phyloP scores from a whole-genome alignment of 805 yeast species.

The Cyberlindnera veronae region DNA sequence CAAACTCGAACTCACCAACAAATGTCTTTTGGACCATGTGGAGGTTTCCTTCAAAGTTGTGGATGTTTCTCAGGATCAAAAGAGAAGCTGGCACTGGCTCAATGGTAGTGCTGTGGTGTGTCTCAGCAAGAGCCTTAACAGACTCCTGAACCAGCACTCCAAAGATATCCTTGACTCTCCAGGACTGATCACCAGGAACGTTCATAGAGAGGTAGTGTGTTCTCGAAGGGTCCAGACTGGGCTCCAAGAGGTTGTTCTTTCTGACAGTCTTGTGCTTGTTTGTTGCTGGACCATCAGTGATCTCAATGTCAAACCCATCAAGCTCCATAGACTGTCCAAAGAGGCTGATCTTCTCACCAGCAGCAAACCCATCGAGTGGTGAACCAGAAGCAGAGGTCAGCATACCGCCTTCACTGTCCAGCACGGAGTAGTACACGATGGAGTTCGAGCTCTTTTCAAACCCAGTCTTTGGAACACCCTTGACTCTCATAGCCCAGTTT shows the following conservation, averaged over 20 bases:
- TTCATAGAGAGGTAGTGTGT: conserved; percentile 65
- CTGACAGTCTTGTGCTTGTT: conserved; percentile 40
- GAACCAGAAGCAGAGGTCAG: conserved; percentile 37
- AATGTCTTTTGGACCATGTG: conserved; percentile 78
- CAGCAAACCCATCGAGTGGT: conserved; percentile 25
- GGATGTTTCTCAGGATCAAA: conserved; percentile 55
- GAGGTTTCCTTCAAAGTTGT: conserved; percentile 64
- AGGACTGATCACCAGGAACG: conserved; percentile 67
- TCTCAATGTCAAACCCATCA: conserved; percentile 57
- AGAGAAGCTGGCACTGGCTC: conserved; percentile 39
- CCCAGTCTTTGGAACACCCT: conserved; percentile 57
- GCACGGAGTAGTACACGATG: conserved; percentile 72
- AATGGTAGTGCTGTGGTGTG: conserved; percentile 21
- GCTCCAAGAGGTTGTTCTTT: conserved; percentile 30
- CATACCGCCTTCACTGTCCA: conserved; percentile 57
- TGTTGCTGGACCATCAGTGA: conserved; percentile 52
- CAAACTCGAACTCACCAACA: conserved; percentile 73
- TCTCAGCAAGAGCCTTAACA: conserved; percentile 41
- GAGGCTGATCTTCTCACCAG: conserved; percentile 38
- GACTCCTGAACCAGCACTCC: conserved; percentile 68
- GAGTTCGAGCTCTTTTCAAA: conserved; percentile 51
- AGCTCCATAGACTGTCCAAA: conserved; percentile 59
- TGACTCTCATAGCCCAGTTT: conserved; percentile 78
- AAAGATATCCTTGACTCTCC: conserved; percentile 80
- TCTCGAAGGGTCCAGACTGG: conserved; percentile 51